phyloP scores from a whole-genome alignment of 106 monocot species.

The Acorus gramineus region DNA sequence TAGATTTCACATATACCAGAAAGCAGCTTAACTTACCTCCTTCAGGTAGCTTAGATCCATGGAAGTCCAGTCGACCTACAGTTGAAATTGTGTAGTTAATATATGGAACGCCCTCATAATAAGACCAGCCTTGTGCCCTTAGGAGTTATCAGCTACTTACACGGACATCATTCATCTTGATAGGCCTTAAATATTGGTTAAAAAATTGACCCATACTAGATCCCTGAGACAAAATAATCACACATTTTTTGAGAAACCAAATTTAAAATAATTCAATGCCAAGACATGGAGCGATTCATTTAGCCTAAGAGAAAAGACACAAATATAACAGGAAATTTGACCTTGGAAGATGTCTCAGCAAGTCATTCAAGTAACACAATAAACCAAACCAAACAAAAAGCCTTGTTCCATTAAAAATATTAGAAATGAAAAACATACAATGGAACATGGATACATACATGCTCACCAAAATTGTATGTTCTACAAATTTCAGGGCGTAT shows the following conservation, averaged over 20 bases:
- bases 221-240: constrained; percentile 47
- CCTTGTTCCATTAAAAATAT: neutral
- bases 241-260: neutral
- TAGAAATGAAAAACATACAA: neutral
- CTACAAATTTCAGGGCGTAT: constrained; percentile 97
- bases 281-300: neutral
- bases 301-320: neutral
- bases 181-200: constrained; percentile 70
- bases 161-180: constrained; percentile 80
- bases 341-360: no score
- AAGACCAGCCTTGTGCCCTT: neutral
- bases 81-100: neutral
- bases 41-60: constrained; percentile 66
- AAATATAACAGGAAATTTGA: no score
- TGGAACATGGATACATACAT: constrained; percentile 33
- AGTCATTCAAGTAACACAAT: no score
- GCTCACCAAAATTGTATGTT: constrained; percentile 99
- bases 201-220: constrained; percentile 99
- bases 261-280: neutral
- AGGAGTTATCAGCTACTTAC: constrained; percentile 14
- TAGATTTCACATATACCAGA: neutral
- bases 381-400: no score
- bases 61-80: constrained; percentile 84
- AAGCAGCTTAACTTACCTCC: constrained; percentile 41
- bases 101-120: constrained; percentile 6